These are phyloP conservation scores for Mycena pura DNA, from an alignment of 768 basidiomycete genomes.

Conservation along the genomic window DNA sequence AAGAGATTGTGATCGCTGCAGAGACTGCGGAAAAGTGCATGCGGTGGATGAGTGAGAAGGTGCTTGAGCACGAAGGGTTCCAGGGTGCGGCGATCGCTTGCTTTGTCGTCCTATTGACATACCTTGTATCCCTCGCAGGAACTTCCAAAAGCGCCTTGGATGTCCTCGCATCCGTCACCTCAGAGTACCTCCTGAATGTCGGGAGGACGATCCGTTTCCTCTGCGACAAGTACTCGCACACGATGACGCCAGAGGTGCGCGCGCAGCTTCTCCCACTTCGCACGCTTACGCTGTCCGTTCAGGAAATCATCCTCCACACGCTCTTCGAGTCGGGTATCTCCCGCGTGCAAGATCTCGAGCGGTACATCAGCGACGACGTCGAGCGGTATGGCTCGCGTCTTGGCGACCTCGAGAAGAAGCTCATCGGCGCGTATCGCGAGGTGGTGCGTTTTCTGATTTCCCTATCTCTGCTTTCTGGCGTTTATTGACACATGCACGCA, in stretches of 20 bases:
- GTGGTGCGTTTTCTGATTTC: conserved; percentile 60
- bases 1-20: conserved; percentile 62
- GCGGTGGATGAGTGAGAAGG: conserved; percentile 74
- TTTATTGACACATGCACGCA: neutral
- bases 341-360: conserved; percentile 78
- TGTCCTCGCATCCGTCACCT: conserved; percentile 75
- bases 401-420: conserved; percentile 83
- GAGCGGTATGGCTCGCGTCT: conserved; percentile 81
- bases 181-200: conserved; percentile 85
- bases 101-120: neutral
- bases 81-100: conserved; percentile 65
- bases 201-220: conserved; percentile 86
- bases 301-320: conserved; percentile 95
- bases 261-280: neutral
- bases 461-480: conserved; percentile 6
- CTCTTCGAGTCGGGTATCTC: conserved; percentile 89
- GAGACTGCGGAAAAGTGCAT: conserved; percentile 68
- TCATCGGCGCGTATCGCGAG: conserved; percentile 83
- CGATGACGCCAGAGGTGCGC: conserved; percentile 86
- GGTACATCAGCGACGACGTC: conserved; percentile 89
- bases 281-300: neutral
- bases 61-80: conserved; percentile 90
- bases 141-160: conserved; percentile 79
- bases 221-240: conserved; percentile 77
- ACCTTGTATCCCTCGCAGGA: conserved; percentile 49